Evolutionary conservation across 2,329 filamentous ascomycete species (phyloP).

Genomic region (Colletotrichum simmondsii): DNA sequence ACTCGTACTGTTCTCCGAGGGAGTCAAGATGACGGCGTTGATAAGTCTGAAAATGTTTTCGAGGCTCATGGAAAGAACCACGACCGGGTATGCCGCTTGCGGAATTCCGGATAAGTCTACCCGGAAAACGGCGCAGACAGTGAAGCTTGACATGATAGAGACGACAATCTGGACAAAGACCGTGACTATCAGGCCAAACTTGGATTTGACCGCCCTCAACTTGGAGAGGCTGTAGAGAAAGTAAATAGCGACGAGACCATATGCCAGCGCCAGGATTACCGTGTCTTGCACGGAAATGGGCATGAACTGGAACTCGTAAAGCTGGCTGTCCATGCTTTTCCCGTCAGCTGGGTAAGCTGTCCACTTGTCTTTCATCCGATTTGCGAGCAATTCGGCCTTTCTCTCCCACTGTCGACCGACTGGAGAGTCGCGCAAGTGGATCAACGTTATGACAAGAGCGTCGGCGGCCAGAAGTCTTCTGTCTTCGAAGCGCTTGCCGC

Average conservation of each 20-base stretch:
- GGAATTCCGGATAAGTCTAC: conserved; percentile 82
- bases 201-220: conserved; percentile 80
- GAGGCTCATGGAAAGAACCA: conserved; percentile 80
- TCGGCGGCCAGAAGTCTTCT: conserved; percentile 77
- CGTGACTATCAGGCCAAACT: conserved; percentile 76
- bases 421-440: conserved; percentile 74
- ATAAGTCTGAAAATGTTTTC: conserved; percentile 84
- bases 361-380: conserved; percentile 65
- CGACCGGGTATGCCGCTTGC: conserved; percentile 78
- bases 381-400: conserved; percentile 64
- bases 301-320: conserved; percentile 84
- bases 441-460: conserved; percentile 80
- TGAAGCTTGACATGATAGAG: conserved; percentile 83
- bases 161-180: conserved; percentile 76
- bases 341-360: conserved; percentile 72
- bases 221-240: conserved; percentile 75
- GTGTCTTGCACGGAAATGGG: conserved; percentile 77
- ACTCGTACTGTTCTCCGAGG: conserved; percentile 74
- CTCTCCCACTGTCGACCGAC: conserved; percentile 74
- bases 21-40: conserved; percentile 79
- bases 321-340: conserved; percentile 62
- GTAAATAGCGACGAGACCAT: conserved; percentile 72
- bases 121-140: conserved; percentile 79
- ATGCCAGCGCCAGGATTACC: conserved; percentile 71
- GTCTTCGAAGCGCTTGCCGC: conserved; percentile 80